phyloP scores from a whole-genome alignment of 2,329 filamentous ascomycete species.

The Fusarium buxicola region DNA sequence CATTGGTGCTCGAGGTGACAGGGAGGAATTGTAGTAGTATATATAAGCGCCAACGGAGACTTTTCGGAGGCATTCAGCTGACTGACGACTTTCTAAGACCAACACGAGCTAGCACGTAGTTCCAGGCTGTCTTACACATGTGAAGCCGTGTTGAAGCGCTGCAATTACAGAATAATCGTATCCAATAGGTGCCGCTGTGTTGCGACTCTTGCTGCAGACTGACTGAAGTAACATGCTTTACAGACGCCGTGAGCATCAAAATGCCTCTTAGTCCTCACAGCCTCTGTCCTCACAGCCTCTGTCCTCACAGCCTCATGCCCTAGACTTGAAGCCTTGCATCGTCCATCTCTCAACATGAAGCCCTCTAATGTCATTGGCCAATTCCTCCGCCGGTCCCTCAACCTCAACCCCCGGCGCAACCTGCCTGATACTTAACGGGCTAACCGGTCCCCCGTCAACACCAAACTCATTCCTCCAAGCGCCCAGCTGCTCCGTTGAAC shows the following conservation, averaged over 20 bases:
- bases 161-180: neutral
- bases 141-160: neutral
- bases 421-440: slow-evolving; percentile 45
- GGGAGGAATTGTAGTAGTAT: neutral
- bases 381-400: slow-evolving; percentile 47
- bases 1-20: neutral
- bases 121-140: neutral
- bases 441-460: slow-evolving; percentile 31
- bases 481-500: slow-evolving; percentile 47
- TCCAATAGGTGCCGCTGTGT: no score
- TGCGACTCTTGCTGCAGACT: no score
- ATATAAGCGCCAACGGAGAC: slow-evolving; percentile 11
- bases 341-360: slow-evolving; percentile 44
- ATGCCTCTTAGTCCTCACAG: no score
- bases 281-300: neutral
- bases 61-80: slow-evolving; percentile 19
- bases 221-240: no score
- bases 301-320: slow-evolving; percentile 4
- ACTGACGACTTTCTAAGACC: neutral
- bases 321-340: slow-evolving; percentile 21
- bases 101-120: neutral
- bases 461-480: slow-evolving; percentile 48
- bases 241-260: no score
- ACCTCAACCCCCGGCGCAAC: slow-evolving; percentile 46
- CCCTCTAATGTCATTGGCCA: slow-evolving; percentile 47